A percentile compares a stretch with the other conserved stretches of the same genome.
Conservation (phyloP, 805 yeast genomes). For the Lipomyces kockii region DNA sequence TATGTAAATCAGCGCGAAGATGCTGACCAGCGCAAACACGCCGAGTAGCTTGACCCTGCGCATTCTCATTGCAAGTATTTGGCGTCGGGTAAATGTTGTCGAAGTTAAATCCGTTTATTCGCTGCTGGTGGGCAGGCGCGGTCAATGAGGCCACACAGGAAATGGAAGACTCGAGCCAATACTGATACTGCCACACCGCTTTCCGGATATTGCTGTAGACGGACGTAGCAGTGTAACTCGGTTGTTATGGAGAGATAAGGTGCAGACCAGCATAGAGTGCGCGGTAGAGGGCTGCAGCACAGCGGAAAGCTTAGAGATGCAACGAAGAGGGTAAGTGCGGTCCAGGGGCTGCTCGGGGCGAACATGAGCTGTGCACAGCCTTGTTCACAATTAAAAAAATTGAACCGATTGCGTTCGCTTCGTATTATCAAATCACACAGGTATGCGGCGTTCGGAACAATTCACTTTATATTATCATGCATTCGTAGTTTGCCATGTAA, state of each 20-base stretch:
- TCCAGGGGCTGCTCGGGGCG: too few relatives aligned
- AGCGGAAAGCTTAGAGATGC: too few relatives aligned
- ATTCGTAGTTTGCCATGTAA: not conserved
- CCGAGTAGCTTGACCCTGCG: not conserved
- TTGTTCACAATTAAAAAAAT: too few relatives aligned
- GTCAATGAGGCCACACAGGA: not conserved
- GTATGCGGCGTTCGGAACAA: too few relatives aligned
- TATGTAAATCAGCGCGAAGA: not conserved
- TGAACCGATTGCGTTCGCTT: too few relatives aligned
- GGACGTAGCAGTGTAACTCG: not conserved
- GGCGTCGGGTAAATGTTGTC: not conserved
- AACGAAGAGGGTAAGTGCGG: too few relatives aligned
- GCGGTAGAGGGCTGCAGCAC: too few relatives aligned
- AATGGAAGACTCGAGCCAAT: not conserved
- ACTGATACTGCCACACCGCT: not conserved
- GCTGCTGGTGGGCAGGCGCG: not conserved
- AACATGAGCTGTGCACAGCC: too few relatives aligned
- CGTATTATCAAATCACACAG: too few relatives aligned
- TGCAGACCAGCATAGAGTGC: too few relatives aligned
- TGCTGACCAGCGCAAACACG: not conserved
- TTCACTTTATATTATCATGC: too few relatives aligned
- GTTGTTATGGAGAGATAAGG: too few relatives aligned
- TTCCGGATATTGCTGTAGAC: not conserved
- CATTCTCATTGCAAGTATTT: not conserved
- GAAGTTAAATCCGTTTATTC: not conserved